Evolutionary conservation across 176 grass and related monocot genomes (phyloP), one percentile per base, ranked within the genome.

Genomic region (Carex kokanica): DNA sequence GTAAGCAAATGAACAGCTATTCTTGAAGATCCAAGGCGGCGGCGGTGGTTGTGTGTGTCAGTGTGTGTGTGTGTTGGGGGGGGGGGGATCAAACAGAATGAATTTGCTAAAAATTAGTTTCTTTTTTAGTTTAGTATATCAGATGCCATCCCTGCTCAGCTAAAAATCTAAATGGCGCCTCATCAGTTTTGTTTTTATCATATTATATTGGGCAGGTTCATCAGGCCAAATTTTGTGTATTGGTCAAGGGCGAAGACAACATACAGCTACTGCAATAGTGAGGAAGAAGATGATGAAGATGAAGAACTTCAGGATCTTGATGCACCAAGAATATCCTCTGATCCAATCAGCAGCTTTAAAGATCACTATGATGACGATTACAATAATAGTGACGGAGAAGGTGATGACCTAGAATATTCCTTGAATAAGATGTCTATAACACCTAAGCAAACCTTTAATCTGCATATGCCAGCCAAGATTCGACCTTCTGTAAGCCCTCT

Each of bases 401-500:
- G 88, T 0, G 90, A 98, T 29, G 87, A 86, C 47, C 16, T 98
- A 31, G 91, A 87, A 13, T 78, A 70, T 74, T 62, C 87, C 0
- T 86, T 98, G 82, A 86, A 98, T 54, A 95, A 90, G 82, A 98
- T 95, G 93, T 98, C 96, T 52, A 93, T 98, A 86, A 95, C 91
- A 2, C 96, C 96, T 0, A 86, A 81, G 54, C 81, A 57, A 21
- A 52, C 86, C 40, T 93, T 91, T 85, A 45, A 85, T 10, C 40
- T 87, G 17, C 61, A 88, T 67, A 98, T 98, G 96, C 96, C 96
- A 81, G 89, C 93, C 0, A 93, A 83, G 83, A 95, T 98, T 60
- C 88, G 92, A 83, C 92, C 91, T 68, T 98, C 96, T 25, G 57
- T 86, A 8, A 98, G 96, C 47, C 95, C 94, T 18, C 82, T 86